Evolutionary conservation across 2,329 filamentous ascomycete species (phyloP), one percentile per base, ranked within the genome.

Genomic region (Daldinia sp.): DNA sequence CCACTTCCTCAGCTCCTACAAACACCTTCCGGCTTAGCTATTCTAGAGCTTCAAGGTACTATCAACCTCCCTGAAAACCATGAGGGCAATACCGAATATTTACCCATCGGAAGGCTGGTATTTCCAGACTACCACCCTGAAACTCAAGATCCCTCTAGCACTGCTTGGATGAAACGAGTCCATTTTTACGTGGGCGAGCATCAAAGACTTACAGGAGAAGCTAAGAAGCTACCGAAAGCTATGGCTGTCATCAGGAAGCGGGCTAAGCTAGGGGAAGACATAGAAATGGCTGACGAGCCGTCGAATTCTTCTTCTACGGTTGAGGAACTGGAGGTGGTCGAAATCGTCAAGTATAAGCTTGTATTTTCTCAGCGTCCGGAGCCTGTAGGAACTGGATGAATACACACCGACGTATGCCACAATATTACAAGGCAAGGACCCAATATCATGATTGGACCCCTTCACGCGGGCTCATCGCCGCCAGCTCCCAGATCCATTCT

Each of bases 41-140:
- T 99, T 45, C 82, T 99, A 59, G 95, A 98, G 79, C 86, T 99
- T 11, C 95, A 99, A 81, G 95, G 94, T 64, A 92, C 87, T 11
- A 89, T 99, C 78, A 94, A 96, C 76, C 82, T 93, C 1, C 89
- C 92, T 6, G 66, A 78, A 1, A 68, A 75, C 27, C 72, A 77
- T 21, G 66, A 70, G 52, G 68, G 75, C 23, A 66, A 74, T 19
- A 49, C 73, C 4, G 64, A 77, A 32, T 73, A 75, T 53, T 85
- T 86, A 1, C 78, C 82, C 23, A 82, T 96, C 67, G 93, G 93
- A 29, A 88, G 86, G 58, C 83, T 96, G 27, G 84, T 90, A 29
- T 96, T 96, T 71, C 93, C 93, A 1, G 84, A 92, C 70, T 92
- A 94, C 75, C 81, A 86, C 53, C 77, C 85, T 7, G 79, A 84